Conservation (phyloP, 192 early-diverging fungal genomes). For the Phycomyces nitens region DNA sequence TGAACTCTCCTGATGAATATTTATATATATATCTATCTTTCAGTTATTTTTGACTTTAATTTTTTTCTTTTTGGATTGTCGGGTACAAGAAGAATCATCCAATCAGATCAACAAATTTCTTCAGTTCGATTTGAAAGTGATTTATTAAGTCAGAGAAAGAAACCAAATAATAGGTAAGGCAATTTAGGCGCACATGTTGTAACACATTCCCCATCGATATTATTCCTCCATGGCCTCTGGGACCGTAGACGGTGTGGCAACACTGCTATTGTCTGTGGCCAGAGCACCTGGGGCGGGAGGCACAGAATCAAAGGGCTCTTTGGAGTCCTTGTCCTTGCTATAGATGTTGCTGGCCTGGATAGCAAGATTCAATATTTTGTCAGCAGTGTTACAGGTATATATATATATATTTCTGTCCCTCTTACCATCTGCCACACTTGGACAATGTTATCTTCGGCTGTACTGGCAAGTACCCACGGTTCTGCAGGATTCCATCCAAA, state of each 20-base stretch:
- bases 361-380: not conserved
- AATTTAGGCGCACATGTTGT: not conserved
- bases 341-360: constrained; percentile 21
- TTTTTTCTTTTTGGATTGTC: too few relatives aligned
- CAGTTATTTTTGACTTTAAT: not conserved
- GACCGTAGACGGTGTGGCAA: too few relatives aligned
- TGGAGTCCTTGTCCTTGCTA: constrained; percentile 7
- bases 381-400: too few relatives aligned
- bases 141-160: constrained; percentile 1
- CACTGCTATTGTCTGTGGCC: too few relatives aligned
- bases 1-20: too few relatives aligned
- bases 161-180: not conserved
- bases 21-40: not conserved
- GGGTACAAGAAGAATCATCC: not conserved
- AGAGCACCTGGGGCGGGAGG: not conserved
- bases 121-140: not conserved
- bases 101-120: not conserved
- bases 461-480: constrained; percentile 91
- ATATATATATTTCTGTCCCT: not conserved
- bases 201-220: not conserved
- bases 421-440: constrained; percentile 99
- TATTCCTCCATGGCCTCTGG: not conserved
- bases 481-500: constrained; percentile 93
- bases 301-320: not conserved
- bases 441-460: constrained; percentile 96